Conservation (phyloP, 331 rosid species). For the Pyrus hybrid region DNA sequence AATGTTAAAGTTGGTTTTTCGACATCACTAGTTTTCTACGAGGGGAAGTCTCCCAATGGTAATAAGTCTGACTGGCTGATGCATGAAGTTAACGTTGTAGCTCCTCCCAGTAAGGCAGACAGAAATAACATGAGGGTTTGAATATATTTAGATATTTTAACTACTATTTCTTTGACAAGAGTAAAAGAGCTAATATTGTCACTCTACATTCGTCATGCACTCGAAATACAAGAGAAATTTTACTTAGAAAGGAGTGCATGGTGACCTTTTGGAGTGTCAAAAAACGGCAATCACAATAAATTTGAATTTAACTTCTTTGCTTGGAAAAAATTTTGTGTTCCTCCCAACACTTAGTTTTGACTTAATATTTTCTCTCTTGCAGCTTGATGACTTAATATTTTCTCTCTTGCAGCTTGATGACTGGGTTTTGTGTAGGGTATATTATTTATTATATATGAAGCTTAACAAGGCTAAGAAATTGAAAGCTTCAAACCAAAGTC, state of each 20-base stretch:
- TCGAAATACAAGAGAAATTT: background rate
- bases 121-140: background rate
- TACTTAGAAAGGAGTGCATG: background rate
- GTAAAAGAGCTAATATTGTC: background rate
- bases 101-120: background rate
- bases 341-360: background rate
- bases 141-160: background rate
- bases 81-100: background rate
- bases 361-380: background rate
- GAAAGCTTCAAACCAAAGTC: background rate
- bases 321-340: no score
- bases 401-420: background rate
- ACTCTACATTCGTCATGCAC: background rate
- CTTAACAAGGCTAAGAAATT: background rate
- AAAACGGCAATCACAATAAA: no score
- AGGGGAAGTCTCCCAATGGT: background rate
- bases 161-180: background rate
- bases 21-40: background rate
- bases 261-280: no score
- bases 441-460: background rate
- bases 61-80: no score
- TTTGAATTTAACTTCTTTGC: no score
- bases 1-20: no score
- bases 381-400: background rate
- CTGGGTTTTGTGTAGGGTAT: background rate